A percentile compares a stretch with the other conserved stretches of the same genome.
These are phyloP conservation scores for Fusarium sp. DNA, from an alignment of 2,329 filamentous ascomycete species.

Conservation along the genomic window DNA sequence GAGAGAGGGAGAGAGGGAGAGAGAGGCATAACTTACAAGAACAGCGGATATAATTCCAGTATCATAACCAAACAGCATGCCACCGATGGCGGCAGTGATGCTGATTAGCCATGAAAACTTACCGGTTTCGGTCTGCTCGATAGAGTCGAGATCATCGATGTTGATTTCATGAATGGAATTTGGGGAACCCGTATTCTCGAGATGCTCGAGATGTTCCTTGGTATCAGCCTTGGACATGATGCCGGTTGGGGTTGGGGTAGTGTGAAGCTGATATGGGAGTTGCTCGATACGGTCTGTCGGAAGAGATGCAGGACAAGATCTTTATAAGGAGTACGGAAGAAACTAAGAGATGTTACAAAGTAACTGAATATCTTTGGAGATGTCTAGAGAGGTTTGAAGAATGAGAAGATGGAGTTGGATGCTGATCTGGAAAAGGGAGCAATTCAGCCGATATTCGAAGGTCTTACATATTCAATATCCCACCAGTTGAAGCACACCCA, in stretches of 20 bases:
- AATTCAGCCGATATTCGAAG: conserved; percentile 9
- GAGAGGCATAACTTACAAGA: too few relatives aligned
- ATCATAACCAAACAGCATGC: conserved; percentile 49
- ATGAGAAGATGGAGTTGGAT: background rate
- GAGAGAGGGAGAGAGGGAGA: too few relatives aligned
- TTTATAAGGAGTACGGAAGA: too few relatives aligned
- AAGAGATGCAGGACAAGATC: too few relatives aligned
- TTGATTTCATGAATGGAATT: conserved; percentile 28
- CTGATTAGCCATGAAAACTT: conserved; percentile 41
- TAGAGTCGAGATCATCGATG: conserved; percentile 39
- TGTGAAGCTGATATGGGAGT: too few relatives aligned
- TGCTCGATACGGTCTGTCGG: too few relatives aligned
- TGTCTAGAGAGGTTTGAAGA: background rate
- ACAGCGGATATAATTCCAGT: conserved; percentile 53
- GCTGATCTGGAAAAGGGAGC: conserved; percentile 14
- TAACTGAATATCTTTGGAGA: background rate
- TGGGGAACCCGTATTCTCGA: conserved; percentile 27
- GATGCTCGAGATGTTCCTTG: conserved; percentile 33
- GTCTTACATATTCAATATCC: conserved; percentile 29
- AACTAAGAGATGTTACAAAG: too few relatives aligned
- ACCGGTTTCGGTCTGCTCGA: conserved; percentile 38
- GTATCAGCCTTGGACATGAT: conserved; percentile 34
- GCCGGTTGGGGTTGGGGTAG: background rate
- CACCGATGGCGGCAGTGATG: conserved; percentile 47
- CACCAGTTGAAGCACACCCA: conserved; percentile 22